Percentiles rank a stretch among this genome's conserved stretches.
Evolutionary conservation across 2,329 filamentous ascomycete genomes (phyloP).

Genomic region (Aureobasidium sp.): DNA sequence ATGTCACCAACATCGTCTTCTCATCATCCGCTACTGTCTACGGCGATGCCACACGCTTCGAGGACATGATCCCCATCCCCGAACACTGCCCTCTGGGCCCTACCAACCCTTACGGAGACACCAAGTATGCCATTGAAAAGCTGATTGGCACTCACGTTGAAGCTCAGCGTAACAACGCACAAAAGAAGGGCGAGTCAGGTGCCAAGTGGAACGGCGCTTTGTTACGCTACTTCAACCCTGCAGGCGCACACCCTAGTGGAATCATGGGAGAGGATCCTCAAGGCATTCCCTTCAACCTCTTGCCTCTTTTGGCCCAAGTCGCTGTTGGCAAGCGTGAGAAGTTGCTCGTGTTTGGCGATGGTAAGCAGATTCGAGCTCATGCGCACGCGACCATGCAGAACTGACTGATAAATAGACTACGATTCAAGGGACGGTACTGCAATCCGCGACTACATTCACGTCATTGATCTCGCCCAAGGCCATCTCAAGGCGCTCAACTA

Average conservation of each 20-base stretch:
- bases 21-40: conserved; percentile 97
- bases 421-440: conserved; percentile 81
- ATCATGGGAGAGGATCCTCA: conserved; percentile 98
- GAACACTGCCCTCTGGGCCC: conserved; percentile 93
- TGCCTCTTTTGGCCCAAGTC: conserved; percentile 90
- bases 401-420: conserved; percentile 60
- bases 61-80: conserved; percentile 98
- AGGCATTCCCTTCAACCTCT: conserved; percentile 89
- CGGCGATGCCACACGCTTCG: conserved; percentile 90
- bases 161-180: conserved; percentile 73
- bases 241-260: conserved; percentile 86
- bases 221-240: conserved; percentile 96
- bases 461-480: conserved; percentile 78
- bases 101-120: conserved; percentile 96
- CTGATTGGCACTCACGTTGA: conserved; percentile 89
- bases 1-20: conserved; percentile 96
- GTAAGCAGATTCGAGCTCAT: conserved; percentile 44
- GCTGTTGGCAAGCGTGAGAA: conserved; percentile 93
- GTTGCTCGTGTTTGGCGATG: conserved; percentile 87
- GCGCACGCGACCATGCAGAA: background rate
- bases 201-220: conserved; percentile 89
- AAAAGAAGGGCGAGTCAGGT: conserved; percentile 69
- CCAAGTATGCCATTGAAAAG: conserved; percentile 84
- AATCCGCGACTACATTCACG: conserved; percentile 97
- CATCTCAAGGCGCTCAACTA: conserved; percentile 87